Percentiles rank a stretch among this genome's conserved stretches.
These are phyloP conservation scores for Blastobotrys arbuscula DNA, from an alignment of 1,139 yeast genomes.

Conservation along the genomic window DNA sequence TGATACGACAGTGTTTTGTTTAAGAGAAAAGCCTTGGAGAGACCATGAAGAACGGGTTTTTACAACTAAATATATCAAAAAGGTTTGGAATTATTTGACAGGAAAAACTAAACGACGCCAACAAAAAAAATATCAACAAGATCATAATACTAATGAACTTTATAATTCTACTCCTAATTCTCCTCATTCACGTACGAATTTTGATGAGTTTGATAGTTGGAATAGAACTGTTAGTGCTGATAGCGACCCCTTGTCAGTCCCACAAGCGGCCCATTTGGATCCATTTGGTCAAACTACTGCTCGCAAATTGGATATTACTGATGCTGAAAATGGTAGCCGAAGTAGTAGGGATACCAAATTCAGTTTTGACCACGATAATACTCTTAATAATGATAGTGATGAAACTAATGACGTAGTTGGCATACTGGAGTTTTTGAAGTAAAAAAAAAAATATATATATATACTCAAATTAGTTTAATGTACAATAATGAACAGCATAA, in stretches of 20 bases:
- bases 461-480: neutral
- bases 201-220: neutral
- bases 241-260: neutral
- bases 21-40: slow-evolving; percentile 75
- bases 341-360: neutral
- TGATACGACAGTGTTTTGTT: slow-evolving; percentile 68
- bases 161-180: neutral
- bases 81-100: neutral
- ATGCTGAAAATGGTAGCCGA: slow-evolving; percentile 9
- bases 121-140: neutral
- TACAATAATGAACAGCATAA: slow-evolving; percentile 39
- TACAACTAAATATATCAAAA: slow-evolving; percentile 21
- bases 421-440: slow-evolving; percentile 19
- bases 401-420: slow-evolving; percentile 15
- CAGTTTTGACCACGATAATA: neutral
- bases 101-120: neutral
- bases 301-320: slow-evolving; percentile 2
- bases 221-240: neutral
- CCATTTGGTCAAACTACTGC: slow-evolving; percentile 14
- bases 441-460: neutral
- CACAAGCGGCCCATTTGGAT: slow-evolving; percentile 1
- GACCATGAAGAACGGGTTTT: slow-evolving; percentile 31
- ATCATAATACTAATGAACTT: neutral
- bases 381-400: slow-evolving; percentile 4
- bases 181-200: neutral